Evolutionary conservation across 2,329 filamentous ascomycete species (phyloP).

Genomic region (Trichoderma atroviride): DNA sequence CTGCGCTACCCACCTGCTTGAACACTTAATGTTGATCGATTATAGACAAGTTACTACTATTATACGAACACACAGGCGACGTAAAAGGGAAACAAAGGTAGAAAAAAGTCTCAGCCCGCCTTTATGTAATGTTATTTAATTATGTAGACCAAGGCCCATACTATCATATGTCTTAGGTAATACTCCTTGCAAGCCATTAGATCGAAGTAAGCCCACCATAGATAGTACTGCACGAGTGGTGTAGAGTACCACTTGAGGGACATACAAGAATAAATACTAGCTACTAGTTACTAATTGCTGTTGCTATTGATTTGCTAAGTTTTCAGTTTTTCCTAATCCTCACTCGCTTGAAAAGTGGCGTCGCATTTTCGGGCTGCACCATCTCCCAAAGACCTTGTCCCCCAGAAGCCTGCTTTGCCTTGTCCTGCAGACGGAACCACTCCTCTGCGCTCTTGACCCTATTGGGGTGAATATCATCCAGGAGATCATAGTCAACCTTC

Average conservation of each 20-base stretch:
- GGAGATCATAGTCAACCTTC: background rate
- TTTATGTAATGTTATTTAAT: background rate
- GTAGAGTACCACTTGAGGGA: background rate
- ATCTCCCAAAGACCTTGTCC: background rate
- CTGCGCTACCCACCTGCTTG: background rate
- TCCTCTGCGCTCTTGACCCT: conserved; percentile 2
- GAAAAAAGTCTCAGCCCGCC: background rate
- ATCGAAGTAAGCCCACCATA: too few relatives aligned
- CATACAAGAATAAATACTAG: background rate
- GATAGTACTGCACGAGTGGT: background rate
- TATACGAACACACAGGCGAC: background rate
- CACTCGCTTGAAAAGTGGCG: background rate
- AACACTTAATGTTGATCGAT: background rate
- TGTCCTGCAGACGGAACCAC: background rate
- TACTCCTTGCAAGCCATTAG: too few relatives aligned
- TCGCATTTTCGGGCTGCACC: background rate
- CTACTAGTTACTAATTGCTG: background rate
- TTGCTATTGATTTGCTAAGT: background rate
- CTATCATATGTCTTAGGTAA: too few relatives aligned
- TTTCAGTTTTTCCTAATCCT: background rate
- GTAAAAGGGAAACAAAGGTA: background rate
- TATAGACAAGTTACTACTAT: background rate
- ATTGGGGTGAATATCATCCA: background rate
- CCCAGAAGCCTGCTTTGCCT: background rate
- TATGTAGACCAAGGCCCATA: background rate